Evolutionary conservation across 2,329 filamentous ascomycete species (phyloP).

Genomic region (Hysterium pulicare): DNA sequence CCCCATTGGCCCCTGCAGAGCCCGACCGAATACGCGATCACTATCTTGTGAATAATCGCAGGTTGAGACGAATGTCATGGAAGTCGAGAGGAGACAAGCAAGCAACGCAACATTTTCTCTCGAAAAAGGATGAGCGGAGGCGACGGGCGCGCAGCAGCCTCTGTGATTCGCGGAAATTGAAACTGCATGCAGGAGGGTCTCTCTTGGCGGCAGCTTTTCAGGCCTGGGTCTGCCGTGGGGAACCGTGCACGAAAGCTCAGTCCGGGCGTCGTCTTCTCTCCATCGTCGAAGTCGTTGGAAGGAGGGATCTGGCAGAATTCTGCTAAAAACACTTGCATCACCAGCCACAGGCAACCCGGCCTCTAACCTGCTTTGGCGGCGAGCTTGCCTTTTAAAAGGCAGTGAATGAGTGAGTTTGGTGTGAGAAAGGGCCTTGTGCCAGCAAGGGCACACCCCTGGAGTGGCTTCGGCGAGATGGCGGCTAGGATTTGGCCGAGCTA

Average conservation of each 20-base stretch:
- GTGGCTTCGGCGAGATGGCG: conserved; percentile 21
- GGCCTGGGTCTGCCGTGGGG: no score
- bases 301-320: no score
- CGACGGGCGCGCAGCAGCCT: conserved; percentile 4
- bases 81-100: background rate
- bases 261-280: no score
- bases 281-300: no score
- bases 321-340: conserved; percentile 4
- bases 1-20: no score
- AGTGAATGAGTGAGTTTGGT: no score
- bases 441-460: no score
- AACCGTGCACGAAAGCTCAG: no score
- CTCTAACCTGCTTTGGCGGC: conserved; percentile 19
- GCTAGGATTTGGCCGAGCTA: conserved; percentile 20
- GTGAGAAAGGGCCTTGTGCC: no score
- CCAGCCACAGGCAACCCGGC: conserved; percentile 23
- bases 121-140: conserved; percentile 6
- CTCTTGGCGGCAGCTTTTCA: conserved; percentile 9
- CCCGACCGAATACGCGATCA: no score
- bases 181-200: conserved; percentile 5
- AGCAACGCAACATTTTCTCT: background rate
- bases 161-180: conserved; percentile 15
- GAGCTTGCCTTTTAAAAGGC: no score
- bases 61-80: conserved; percentile 1
- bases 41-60: background rate